These are phyloP conservation scores for Cladosporium sphaerospermum DNA, from an alignment of 2,329 filamentous ascomycete genomes.

Conservation along the genomic window DNA sequence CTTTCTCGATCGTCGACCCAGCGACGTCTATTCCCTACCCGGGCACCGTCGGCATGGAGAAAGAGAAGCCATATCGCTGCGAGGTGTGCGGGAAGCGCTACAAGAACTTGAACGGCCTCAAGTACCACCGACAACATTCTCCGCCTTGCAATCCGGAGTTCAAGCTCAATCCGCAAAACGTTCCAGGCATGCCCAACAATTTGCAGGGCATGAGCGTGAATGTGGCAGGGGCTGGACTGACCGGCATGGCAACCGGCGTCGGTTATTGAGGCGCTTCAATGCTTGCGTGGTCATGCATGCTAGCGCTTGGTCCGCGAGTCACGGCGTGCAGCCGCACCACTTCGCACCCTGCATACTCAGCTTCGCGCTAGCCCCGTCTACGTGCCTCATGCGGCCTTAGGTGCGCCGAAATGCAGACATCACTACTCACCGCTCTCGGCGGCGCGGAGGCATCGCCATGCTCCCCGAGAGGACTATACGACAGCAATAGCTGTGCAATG, in stretches of 20 bases:
- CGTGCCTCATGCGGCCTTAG: no score
- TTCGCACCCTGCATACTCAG: constrained; percentile 13
- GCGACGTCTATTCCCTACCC: constrained; percentile 92
- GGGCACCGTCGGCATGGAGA: constrained; percentile 98
- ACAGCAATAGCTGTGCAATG: background rate
- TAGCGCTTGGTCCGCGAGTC: constrained; percentile 9
- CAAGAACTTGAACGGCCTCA: constrained; percentile 97
- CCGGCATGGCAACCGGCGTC: constrained; percentile 39
- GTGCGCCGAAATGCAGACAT: background rate
- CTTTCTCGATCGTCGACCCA: constrained; percentile 96
- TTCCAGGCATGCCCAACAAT: constrained; percentile 31
- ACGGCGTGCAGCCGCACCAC: background rate
- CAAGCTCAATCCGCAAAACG: constrained; percentile 41
- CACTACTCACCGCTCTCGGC: constrained; percentile 10
- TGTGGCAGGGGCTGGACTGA: constrained; percentile 48
- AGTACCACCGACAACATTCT: constrained; percentile 74
- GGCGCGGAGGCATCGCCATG: background rate
- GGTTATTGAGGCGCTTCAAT: constrained; percentile 22
- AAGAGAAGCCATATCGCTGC: constrained; percentile 97
- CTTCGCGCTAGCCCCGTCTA: no score
- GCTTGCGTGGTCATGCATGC: constrained; percentile 10
- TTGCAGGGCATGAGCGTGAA: constrained; percentile 42
- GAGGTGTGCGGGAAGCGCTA: constrained; percentile 97
- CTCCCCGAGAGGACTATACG: background rate
- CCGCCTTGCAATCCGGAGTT: constrained; percentile 85